Percentiles rank a stretch among this genome's conserved stretches.
These are phyloP conservation scores for Pichia cephalocereana DNA, from an alignment of 805 yeast species.

Conservation along the genomic window DNA sequence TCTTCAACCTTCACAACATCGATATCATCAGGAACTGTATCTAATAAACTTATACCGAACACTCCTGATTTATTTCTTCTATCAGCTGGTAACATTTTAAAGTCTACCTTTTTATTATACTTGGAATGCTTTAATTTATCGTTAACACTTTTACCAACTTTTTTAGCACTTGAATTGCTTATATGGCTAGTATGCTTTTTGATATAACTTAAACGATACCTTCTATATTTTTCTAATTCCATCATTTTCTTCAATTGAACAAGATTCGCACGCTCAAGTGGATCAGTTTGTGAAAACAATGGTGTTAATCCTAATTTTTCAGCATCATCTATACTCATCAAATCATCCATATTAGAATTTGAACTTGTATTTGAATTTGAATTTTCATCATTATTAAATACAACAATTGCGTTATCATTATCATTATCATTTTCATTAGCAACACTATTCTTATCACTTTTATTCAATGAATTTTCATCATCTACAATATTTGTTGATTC, in stretches of 20 bases:
- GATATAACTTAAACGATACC: constrained; percentile 36
- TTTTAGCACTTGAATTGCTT: constrained; percentile 3
- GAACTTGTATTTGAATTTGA: not conserved
- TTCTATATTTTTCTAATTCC: constrained; percentile 39
- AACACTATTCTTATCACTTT: too few relatives aligned
- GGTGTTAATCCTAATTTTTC: constrained; percentile 1
- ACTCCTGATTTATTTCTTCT: constrained; percentile 19
- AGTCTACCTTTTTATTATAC: not conserved
- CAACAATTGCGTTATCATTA: constrained; percentile 1
- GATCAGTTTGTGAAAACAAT: constrained; percentile 15
- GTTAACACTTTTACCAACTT: constrained; percentile 4
- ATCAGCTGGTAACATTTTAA: constrained; percentile 12
- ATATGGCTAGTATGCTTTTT: constrained; percentile 25
- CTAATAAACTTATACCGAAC: constrained; percentile 15
- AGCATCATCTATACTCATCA: not conserved
- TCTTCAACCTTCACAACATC: constrained; percentile 1
- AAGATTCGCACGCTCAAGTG: constrained; percentile 25
- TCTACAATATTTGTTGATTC: constrained; percentile 10
- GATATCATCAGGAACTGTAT: constrained; percentile 4
- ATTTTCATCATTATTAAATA: constrained; percentile 3
- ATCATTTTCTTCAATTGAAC: constrained; percentile 25
- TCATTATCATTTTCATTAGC: not conserved
- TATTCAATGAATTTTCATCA: not conserved
- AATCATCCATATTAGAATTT: not conserved
- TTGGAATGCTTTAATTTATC: constrained; percentile 5